A percentile compares a stretch with the other conserved stretches of the same genome.
These are phyloP conservation scores for Nitzschia sp. DNA, from an alignment of 108 stramenopile species.

Conservation along the genomic window DNA sequence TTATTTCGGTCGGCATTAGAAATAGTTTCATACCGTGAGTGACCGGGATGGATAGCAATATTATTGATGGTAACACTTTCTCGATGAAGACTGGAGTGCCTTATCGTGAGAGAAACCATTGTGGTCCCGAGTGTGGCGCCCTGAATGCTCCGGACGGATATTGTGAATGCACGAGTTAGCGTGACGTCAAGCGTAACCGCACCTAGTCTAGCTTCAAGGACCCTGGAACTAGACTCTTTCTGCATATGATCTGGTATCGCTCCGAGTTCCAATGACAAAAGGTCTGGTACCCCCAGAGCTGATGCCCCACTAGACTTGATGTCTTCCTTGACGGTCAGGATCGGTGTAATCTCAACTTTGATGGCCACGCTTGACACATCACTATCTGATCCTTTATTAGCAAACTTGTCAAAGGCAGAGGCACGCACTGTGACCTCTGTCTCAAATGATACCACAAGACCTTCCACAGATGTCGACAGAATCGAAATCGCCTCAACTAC, in stretches of 20 bases:
- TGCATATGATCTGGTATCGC: slow-evolving; percentile 42
- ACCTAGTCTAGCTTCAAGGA: slow-evolving; percentile 16
- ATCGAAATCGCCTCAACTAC: slow-evolving; percentile 37
- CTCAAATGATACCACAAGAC: slow-evolving; percentile 24
- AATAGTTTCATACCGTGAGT: slow-evolving; percentile 40
- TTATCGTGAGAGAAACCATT: slow-evolving; percentile 68
- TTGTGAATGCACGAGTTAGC: slow-evolving; percentile 47
- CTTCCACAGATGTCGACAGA: slow-evolving; percentile 23
- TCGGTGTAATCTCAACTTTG: slow-evolving; percentile 29
- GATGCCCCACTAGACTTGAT: background rate
- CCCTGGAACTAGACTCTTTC: slow-evolving; percentile 2
- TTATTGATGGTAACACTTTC: slow-evolving; percentile 73
- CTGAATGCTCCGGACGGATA: slow-evolving; percentile 37
- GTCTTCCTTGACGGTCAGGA: slow-evolving; percentile 23
- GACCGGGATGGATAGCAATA: slow-evolving; percentile 83
- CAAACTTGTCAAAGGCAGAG: background rate
- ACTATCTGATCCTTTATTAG: background rate
- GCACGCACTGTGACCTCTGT: slow-evolving; percentile 45
- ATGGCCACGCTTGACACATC: background rate
- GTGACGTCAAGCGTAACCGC: slow-evolving; percentile 22
- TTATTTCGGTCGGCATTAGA: slow-evolving; percentile 17
- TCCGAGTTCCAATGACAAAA: slow-evolving; percentile 34
- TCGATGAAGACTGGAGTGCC: slow-evolving; percentile 68
- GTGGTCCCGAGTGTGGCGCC: slow-evolving; percentile 58
- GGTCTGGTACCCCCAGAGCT: background rate